These are phyloP conservation scores for Eucalyptus sp. DNA, from an alignment of 345 rosid species.

Conservation along the genomic window DNA sequence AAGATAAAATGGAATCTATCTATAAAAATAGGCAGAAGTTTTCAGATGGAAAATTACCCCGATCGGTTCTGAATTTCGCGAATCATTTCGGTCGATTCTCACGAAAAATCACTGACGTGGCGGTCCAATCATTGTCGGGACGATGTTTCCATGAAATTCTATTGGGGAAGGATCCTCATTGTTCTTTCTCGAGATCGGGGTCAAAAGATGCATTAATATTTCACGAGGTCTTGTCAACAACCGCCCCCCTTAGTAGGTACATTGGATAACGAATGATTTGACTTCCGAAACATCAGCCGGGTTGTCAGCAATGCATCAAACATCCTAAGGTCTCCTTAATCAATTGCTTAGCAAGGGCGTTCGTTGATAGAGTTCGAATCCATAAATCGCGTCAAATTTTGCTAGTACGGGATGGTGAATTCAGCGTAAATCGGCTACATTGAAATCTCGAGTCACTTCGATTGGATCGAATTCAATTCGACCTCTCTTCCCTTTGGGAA, in stretches of 20 bases:
- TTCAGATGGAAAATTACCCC: not conserved
- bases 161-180: not conserved
- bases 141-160: not conserved
- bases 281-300: not conserved
- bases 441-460: not conserved
- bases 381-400: not conserved
- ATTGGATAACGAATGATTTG: not conserved
- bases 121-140: rapidly evolving
- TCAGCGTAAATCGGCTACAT: rapidly evolving
- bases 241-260: not conserved
- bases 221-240: not conserved
- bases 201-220: not conserved
- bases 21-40: not conserved
- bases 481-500: not conserved
- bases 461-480: not conserved
- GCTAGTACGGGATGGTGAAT: not conserved
- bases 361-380: not conserved
- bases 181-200: not conserved
- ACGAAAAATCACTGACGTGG: rapidly evolving
- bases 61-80: rapidly evolving
- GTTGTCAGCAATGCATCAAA: rapidly evolving
- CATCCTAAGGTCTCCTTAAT: not conserved
- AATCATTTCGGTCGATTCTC: rapidly evolving
- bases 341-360: rapidly evolving
- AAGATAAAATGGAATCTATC: not conserved